These are phyloP conservation scores for Trametes pubescens DNA, from an alignment of 1,284 basidiomycete genomes.

Conservation along the genomic window DNA sequence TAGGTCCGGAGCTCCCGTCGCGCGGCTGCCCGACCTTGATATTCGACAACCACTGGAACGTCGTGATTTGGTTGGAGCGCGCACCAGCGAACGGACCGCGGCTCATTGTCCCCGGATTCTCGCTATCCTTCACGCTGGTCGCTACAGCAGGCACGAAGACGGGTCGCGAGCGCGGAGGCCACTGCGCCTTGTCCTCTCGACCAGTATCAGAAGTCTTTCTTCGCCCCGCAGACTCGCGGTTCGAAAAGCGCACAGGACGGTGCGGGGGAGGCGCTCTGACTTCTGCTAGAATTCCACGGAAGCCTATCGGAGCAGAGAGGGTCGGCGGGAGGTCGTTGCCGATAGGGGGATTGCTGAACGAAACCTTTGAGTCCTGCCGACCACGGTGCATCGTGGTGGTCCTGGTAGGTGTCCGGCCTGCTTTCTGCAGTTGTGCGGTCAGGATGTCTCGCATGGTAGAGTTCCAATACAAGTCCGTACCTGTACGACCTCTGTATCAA, in stretches of 20 bases:
- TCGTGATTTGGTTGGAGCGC: slow-evolving; percentile 64
- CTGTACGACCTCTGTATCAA: slow-evolving; percentile 76
- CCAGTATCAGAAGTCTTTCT: slow-evolving; percentile 16
- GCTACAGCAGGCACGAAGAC: slow-evolving; percentile 16
- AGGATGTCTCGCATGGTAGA: background rate
- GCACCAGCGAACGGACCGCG: slow-evolving; percentile 58
- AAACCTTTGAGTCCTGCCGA: slow-evolving; percentile 37
- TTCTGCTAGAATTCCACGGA: slow-evolving; percentile 72
- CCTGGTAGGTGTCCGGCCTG: slow-evolving; percentile 33
- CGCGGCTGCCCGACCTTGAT: slow-evolving; percentile 64
- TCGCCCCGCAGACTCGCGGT: slow-evolving; percentile 23
- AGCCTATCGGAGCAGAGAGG: slow-evolving; percentile 73
- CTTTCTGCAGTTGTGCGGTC: slow-evolving; percentile 30
- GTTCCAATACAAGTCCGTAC: slow-evolving; percentile 43
- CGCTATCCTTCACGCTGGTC: slow-evolving; percentile 25
- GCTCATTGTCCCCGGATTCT: slow-evolving; percentile 60
- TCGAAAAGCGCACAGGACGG: slow-evolving; percentile 25
- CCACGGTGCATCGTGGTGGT: slow-evolving; percentile 17
- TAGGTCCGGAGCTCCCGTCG: slow-evolving; percentile 60
- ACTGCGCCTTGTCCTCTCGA: slow-evolving; percentile 5
- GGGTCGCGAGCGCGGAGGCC: slow-evolving; percentile 17
- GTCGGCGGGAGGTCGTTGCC: slow-evolving; percentile 44
- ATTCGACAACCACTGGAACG: slow-evolving; percentile 74
- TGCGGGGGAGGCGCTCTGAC: slow-evolving; percentile 64
- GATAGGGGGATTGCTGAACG: slow-evolving; percentile 45